Evolutionary conservation across 257 asterid species (phyloP), one percentile per base, ranked within the genome.

Genomic region (Leptodermis oblonga): DNA sequence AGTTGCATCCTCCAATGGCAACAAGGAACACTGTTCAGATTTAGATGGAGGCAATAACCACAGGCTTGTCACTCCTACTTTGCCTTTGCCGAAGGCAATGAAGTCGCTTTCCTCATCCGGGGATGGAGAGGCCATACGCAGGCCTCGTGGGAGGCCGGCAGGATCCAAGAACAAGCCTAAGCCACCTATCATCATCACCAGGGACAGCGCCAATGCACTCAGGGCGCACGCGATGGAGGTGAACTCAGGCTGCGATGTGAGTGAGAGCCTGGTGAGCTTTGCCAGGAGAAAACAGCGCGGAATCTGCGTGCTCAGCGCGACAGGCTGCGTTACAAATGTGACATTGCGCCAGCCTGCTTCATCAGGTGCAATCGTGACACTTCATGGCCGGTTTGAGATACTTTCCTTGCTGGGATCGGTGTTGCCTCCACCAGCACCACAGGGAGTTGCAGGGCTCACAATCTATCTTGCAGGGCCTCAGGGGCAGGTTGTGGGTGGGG

Each of bases 141-240:
- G 96, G 60, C 90, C 92, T 8, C 96, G 98, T 14, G 98, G 98
- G 67, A 65, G 98, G 48, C 98, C 98, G 5, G 84, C 96, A 0
- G 98, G 98, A 18, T 92, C 98, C 34, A 92, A 92, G 74, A 92
- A 92, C 90, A 92, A 90, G 77, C 98, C 98, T 5, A 92, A 92
- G 68, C 93, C 98, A 22, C 98, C 98, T 4, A 86, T 92, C 73
- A 86, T 92, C 71, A 92, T 92, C 82, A 86, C 97, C 2, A 55
- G 97, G 69, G 98, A 92, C 82, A 88, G 93, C 42, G 86, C 91
- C 22, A 92, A 90, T 71, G 86, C 96, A 11, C 85, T 92, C 42
- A 76, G 84, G 46, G 97, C 97, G 26, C 97, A 92, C 48, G 98
- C 96, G 0, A 83, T 92, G 88, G 98, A 92, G 80, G 83, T 92